Evolutionary conservation across 768 basidiomycete genomes (phyloP), one percentile per base, ranked within the genome.

Genomic region (Pulveroboletus sp.): DNA sequence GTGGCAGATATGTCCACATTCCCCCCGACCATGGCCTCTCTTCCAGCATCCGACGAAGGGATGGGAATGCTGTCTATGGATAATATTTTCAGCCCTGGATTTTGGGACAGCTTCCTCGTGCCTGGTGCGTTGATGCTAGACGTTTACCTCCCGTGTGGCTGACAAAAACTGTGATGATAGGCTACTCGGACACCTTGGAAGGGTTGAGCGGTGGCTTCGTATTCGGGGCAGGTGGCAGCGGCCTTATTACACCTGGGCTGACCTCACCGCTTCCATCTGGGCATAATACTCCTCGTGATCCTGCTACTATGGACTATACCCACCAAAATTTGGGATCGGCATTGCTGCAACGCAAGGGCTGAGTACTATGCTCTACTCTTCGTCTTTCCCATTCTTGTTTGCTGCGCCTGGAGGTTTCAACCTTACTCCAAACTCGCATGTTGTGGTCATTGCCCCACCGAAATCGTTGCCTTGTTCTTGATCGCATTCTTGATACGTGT

Each of bases 41-140:
- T 71, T 49, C 73, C 76, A 47, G 41, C 64, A 33, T 64, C 74
- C 32, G 69, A 69, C 64, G 72, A 71, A 52, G 64, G 66, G 40
- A 63, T 65, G 50, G 76, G 75, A 37, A 67, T 76, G 71, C 62
- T 92, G 53, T 83, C 87, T 44, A 90, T 93, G 85, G 90, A 92
- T 58, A 85, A 81, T 59, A 84, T 92, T 38, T 72, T 93, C 46
- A 85, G 81, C 52, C 81, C 75, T 51, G 82, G 81, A 37, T 93
- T 93, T 66, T 93, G 90, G 91, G 91, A 92, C 66, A 90, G 78
- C 57, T 82, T 92, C 60, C 78, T 93, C 32, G 85, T 93, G 24
- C 90, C 90, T 54, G 90, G 89, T 88, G 61, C 49, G 83, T 75
- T 39, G 38, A 36, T 40, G 8, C 31, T 18, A 12, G 36, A 42